Evolutionary conservation across 345 rosid genomes (phyloP), one percentile per base, ranked within the genome.

Genomic region (Eucalyptus marginata): DNA sequence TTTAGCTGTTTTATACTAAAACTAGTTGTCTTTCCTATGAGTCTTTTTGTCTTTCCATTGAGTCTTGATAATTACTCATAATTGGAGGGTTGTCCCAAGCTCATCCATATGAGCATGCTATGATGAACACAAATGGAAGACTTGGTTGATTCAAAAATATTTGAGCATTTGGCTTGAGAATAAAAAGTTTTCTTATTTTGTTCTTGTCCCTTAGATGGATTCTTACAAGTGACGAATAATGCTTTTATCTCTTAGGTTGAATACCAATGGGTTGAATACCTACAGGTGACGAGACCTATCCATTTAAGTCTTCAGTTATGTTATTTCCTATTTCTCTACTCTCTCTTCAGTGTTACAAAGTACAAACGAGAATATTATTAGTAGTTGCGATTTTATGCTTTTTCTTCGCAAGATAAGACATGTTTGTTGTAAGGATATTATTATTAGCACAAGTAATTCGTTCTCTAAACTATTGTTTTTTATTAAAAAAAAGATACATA

Each of bases 221-320:
- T 62, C 17, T 29, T 29, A 62, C 31, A 29, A 29, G 16, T 27
- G 16, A 13, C 1, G 0, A 29, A 4, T 62, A 13, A 62, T 52
- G 58, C 58, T 52, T 25, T 52, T 52, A 20, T 52, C 58, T 7
- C 25, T 52, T 52, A 52, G 58, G 25, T 52, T 52, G 58, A 52
- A 18, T 52, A 52, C 24, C 24, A 18, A 52, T 4, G 2, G 56
- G 56, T 51, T 51, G 56, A 52, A 52, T 52, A 52, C 56, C 24
- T 52, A 52, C 0, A 1, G 2, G 56, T 18, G 56, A 7, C 0
- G 4, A 20, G 58, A 52, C 58, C 17, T 27, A 62, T 62, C 31
- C 68, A 62, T 29, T 62, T 59, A 59, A 59, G 33, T 27, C 29
- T 27, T 62, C 33, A 62, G 1, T 62, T 62, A 29, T 62, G 16